Base-by-base conservation (phyloP, 192 early-diverging fungal species). In the Spinellus fusiger region DNA sequence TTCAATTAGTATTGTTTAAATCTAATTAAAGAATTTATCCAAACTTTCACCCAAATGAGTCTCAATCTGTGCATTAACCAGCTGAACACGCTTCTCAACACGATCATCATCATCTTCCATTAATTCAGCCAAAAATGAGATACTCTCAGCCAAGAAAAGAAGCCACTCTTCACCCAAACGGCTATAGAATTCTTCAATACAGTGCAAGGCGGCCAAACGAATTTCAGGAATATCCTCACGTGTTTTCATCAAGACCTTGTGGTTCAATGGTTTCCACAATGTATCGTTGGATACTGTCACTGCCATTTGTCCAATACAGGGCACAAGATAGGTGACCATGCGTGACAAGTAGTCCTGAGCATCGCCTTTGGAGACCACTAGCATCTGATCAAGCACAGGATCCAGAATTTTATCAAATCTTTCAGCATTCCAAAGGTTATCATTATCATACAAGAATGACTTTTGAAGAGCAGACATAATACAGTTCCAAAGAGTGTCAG, bases 91-190 rank as follows among this genome's bases (percentile, higher is more conserved):
- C 26, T 79, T 78, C 71, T 96, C 91, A 3, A 99, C 93, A 49
- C 87, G 80, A 34, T 76, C 70, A 59, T 95, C 90, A 38, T 92
- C 89, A 64, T 98, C 92, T 73, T 99, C 96, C 88, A 95, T 86
- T 27, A 97, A 69, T 73, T 99, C 96, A 1, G 93, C 92, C 68
- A 99, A 68, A 67, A 89, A 89, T 5, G 96, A 93, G 49, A 99
- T 91, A 35, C 92, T 96, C 71, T 97, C 94, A 10, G 95, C 92
- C 71, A 99, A 78, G 58, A 93, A 74, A 26, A 91, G 79, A 33
- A 97, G 76, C 76, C 91, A 93, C 66, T 95, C 94, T 66, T 99
- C 96, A n/a, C 95, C 94, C 8, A 96, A 75, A 29, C 80, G 78
- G 54, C 80, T 74, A 65, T 96, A 99, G 33, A 96, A 83, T 59